These are phyloP conservation scores for Dryas octopetala DNA, from an alignment of 306 rosid genomes.

Conservation along the genomic window DNA sequence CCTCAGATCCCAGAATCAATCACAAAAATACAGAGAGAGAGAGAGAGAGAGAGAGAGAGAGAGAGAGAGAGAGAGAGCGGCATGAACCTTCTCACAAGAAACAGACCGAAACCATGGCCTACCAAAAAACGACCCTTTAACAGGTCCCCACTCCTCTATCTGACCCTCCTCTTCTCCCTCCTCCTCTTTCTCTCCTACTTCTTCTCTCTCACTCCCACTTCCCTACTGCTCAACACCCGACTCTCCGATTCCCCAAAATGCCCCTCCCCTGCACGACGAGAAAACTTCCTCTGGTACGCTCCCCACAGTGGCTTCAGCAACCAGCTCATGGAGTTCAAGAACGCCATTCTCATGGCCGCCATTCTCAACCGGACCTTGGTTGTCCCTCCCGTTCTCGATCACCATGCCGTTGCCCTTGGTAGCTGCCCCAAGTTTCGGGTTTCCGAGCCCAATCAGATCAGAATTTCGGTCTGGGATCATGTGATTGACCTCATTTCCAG, in stretches of 20 bases:
- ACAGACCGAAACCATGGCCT: slow-evolving; percentile 41
- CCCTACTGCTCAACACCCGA: slow-evolving; percentile 15
- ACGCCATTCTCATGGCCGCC: slow-evolving; percentile 58
- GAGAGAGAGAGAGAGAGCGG: neutral
- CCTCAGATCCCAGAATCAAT: too few relatives aligned
- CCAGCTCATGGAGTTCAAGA: slow-evolving; percentile 80
- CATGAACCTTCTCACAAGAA: slow-evolving; percentile 33
- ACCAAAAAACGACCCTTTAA: slow-evolving; percentile 32
- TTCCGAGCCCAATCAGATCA: slow-evolving; percentile 44
- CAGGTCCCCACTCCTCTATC: slow-evolving; percentile 38
- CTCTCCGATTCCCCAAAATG: slow-evolving; percentile 34
- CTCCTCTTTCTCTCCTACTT: slow-evolving; percentile 40
- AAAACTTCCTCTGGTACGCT: slow-evolving; percentile 70
- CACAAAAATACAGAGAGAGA: too few relatives aligned
- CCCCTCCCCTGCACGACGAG: slow-evolving; percentile 34
- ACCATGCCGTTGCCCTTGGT: slow-evolving; percentile 81
- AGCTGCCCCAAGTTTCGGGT: slow-evolving; percentile 90
- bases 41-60: neutral
- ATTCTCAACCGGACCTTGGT: slow-evolving; percentile 80
- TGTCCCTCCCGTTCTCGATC: slow-evolving; percentile 81
- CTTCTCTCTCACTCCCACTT: slow-evolving; percentile 32
- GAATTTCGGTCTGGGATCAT: slow-evolving; percentile 79
- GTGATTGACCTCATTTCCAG: slow-evolving; percentile 49
- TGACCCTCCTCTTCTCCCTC: slow-evolving; percentile 31
- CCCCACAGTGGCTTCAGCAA: slow-evolving; percentile 94